Conservation (phyloP, 2,329 filamentous ascomycete genomes). For the Geosmithia flava region DNA sequence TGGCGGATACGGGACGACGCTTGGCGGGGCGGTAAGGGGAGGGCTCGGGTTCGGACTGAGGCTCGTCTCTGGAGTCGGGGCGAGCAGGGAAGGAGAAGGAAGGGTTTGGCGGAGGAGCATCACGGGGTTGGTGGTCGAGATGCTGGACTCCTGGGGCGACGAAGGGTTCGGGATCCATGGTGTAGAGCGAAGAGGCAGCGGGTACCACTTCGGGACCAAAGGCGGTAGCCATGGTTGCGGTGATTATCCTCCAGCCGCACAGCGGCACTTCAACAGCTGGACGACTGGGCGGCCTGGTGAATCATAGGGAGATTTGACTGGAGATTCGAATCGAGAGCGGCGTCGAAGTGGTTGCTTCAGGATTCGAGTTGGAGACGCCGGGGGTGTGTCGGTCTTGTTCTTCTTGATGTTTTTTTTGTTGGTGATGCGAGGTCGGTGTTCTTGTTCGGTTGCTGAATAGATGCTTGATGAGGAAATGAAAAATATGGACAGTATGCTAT, state of each 20-base stretch:
- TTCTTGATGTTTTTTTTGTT: too few species aligned
- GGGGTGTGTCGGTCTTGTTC: too few species aligned
- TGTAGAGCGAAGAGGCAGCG: slow-evolving; percentile 13
- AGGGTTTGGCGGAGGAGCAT: slow-evolving; percentile 43
- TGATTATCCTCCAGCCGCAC: slow-evolving; percentile 26
- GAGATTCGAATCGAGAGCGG: slow-evolving; percentile 3
- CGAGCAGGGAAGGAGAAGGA: slow-evolving; percentile 54
- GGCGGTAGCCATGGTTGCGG: slow-evolving; percentile 25
- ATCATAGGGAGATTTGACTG: slow-evolving; percentile 23
- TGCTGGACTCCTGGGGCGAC: slow-evolving; percentile 6
- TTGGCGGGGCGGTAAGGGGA: slow-evolving; percentile 32
- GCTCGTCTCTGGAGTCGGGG: slow-evolving; percentile 41
- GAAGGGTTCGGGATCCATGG: slow-evolving; percentile 12
- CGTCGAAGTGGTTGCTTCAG: neutral
- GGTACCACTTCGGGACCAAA: slow-evolving; percentile 22
- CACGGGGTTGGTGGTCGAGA: slow-evolving; percentile 6
- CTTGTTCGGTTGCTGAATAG: slow-evolving; percentile 1
- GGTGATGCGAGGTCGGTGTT: too few species aligned
- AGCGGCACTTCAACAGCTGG: slow-evolving; percentile 32
- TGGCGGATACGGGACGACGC: slow-evolving; percentile 39
- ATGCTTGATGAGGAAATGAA: neutral
- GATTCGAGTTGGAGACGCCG: too few species aligned
- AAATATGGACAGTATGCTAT: too few species aligned
- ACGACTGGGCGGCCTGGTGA: slow-evolving; percentile 20
- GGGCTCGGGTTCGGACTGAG: slow-evolving; percentile 32